Percentiles rank a stretch among this genome's conserved stretches.
These are phyloP conservation scores for Colletotrichum lindemuthianum DNA, from an alignment of 2,329 filamentous ascomycete genomes.

Conservation along the genomic window DNA sequence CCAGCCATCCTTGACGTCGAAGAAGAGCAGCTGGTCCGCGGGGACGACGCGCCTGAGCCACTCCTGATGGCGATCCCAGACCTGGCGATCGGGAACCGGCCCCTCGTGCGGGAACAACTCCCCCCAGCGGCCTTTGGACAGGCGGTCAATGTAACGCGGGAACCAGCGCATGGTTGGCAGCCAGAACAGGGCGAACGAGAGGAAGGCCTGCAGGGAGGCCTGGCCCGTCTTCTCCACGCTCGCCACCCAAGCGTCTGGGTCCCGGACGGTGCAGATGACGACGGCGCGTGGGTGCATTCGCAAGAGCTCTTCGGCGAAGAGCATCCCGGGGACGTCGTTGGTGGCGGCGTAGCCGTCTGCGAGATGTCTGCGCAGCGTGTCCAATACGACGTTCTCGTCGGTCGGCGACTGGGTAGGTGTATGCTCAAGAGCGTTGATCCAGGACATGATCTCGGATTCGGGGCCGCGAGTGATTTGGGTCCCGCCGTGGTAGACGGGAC, in stretches of 20 bases:
- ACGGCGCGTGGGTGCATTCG: conserved; percentile 37
- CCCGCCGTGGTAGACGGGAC: conserved; percentile 39
- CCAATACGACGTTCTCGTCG: conserved; percentile 12
- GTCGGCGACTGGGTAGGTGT: not conserved
- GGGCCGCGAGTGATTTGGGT: conserved; percentile 38
- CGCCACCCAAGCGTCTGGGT: conserved; percentile 36
- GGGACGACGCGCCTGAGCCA: conserved; percentile 37
- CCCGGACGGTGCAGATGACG: conserved; percentile 38
- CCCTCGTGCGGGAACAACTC: conserved; percentile 15
- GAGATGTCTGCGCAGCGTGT: conserved; percentile 2
- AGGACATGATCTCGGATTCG: conserved; percentile 34
- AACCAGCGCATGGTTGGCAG: conserved; percentile 37
- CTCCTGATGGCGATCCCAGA: conserved; percentile 9
- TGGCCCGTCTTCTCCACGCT: conserved; percentile 35
- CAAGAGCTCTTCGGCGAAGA: conserved; percentile 25
- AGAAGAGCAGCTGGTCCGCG: conserved; percentile 40
- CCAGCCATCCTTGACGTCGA: conserved; percentile 45
- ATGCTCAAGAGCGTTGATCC: conserved; percentile 28
- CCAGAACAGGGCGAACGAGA: conserved; percentile 36
- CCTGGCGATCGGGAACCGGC: not conserved
- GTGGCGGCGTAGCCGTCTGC: conserved; percentile 15
- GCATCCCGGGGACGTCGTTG: conserved; percentile 1
- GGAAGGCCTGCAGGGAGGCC: conserved; percentile 30
- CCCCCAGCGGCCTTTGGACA: conserved; percentile 15
- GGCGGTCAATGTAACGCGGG: conserved; percentile 24